Percentiles rank a stretch among this genome's conserved stretches.
phyloP scores from a whole-genome alignment of 257 asterid species.

The Schizonepeta tenuifolia region DNA sequence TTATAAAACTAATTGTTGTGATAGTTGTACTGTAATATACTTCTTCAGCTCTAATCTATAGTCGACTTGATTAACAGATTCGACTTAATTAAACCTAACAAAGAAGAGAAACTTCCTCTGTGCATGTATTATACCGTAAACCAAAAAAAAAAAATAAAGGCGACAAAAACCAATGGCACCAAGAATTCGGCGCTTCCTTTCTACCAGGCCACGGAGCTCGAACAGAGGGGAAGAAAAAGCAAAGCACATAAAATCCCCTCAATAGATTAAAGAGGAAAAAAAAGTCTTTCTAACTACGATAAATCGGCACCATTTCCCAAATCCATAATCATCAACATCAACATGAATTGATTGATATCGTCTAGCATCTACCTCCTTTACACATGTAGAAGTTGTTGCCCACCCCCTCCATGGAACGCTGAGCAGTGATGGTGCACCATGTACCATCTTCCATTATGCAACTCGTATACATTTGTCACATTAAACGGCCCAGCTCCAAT shows the following conservation, averaged over 20 bases:
- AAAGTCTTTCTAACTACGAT: conserved; percentile 39
- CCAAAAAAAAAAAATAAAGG: too few species aligned
- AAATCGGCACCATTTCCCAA: conserved; percentile 49
- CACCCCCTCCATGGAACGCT: conserved; percentile 56
- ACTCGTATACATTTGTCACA: conserved; percentile 72
- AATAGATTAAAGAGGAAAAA: too few species aligned
- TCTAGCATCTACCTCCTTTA: conserved; percentile 34
- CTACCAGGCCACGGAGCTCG: too few species aligned
- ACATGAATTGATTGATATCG: conserved; percentile 28
- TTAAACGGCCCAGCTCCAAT: conserved; percentile 53
- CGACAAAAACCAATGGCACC: conserved; percentile 30
- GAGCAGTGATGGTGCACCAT: conserved; percentile 97
- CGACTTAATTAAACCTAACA: neutral
- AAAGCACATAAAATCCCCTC: conserved; percentile 33
- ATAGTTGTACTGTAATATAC: too few species aligned
- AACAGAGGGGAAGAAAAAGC: conserved; percentile 8
- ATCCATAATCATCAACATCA: conserved; percentile 29
- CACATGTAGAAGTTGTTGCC: conserved; percentile 55
- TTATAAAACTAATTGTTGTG: too few species aligned
- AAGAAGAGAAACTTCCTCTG: conserved; percentile 24
- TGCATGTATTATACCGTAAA: conserved; percentile 40
- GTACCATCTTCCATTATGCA: conserved; percentile 86
- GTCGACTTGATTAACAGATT: too few species aligned
- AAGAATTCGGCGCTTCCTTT: conserved; percentile 34
- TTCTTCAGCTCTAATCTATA: neutral